Percentiles rank a stretch among this genome's conserved stretches.
Evolutionary conservation across 306 rosid genomes (phyloP).

Genomic region (Trifolium fragiferum): DNA sequence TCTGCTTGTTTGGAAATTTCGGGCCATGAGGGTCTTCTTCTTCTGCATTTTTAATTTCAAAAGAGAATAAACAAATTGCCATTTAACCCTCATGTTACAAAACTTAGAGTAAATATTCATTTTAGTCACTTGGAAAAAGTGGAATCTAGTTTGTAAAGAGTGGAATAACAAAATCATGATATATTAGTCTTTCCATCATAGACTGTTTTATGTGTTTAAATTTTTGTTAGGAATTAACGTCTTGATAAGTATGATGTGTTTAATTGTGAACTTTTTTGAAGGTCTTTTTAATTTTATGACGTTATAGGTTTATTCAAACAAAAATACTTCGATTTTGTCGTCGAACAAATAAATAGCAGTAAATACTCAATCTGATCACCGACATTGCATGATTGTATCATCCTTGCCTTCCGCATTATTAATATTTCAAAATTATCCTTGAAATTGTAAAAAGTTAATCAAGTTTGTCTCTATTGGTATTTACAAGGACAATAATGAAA

Average conservation of each 20-base stretch:
- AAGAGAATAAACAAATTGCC: slow-evolving; percentile 13
- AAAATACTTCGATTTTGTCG: not conserved
- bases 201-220: not conserved
- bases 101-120: not conserved
- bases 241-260: not conserved
- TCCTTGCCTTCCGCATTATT: not conserved
- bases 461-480: not conserved
- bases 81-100: slow-evolving; percentile 1
- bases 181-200: not conserved
- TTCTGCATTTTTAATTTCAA: slow-evolving; percentile 66
- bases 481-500: not conserved
- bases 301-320: not conserved
- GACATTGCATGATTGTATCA: not conserved
- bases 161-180: not conserved
- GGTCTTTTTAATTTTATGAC: too few species aligned
- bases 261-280: not conserved
- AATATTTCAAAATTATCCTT: not conserved
- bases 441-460: not conserved
- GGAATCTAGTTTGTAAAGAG: not conserved
- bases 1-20: slow-evolving; percentile 73
- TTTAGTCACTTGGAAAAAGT: not conserved
- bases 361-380: not conserved
- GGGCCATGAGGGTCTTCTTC: slow-evolving; percentile 84
- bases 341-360: not conserved
- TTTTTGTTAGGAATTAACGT: not conserved